Evolutionary conservation across 2,329 filamentous ascomycete genomes (phyloP).

Genomic region (Pseudogymnoascus sp.): DNA sequence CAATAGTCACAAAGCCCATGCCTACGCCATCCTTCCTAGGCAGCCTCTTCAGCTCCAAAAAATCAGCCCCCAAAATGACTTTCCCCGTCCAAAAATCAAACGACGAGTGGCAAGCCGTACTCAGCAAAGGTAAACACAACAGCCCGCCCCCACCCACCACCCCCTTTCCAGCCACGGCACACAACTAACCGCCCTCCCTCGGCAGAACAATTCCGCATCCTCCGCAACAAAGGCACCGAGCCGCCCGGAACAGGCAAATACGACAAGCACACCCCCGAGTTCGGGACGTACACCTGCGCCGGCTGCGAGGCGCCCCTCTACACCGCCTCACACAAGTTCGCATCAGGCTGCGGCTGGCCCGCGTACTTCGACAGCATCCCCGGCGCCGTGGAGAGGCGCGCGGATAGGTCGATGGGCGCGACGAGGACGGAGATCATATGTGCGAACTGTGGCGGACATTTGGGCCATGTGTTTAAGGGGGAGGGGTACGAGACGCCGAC

Average conservation of each 20-base stretch:
- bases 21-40: constrained; percentile 72
- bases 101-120: constrained; percentile 81
- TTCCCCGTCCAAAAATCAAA: constrained; percentile 76
- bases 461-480: constrained; percentile 88
- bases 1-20: constrained; percentile 52
- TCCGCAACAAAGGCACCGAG: constrained; percentile 90
- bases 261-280: constrained; percentile 72
- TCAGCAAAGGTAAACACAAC: constrained; percentile 56
- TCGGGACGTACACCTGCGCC: constrained; percentile 80
- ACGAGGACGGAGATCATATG: constrained; percentile 87
- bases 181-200: not conserved
- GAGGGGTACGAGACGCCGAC: constrained; percentile 79
- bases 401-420: constrained; percentile 75
- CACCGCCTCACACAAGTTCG: constrained; percentile 90
- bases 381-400: constrained; percentile 76
- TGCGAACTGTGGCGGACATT: constrained; percentile 84
- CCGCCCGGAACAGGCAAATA: constrained; percentile 70
- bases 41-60: constrained; percentile 59
- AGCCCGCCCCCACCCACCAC: not conserved
- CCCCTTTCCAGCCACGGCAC: not conserved
- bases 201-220: constrained; percentile 90
- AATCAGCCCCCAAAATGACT: constrained; percentile 52
- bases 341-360: constrained; percentile 93
- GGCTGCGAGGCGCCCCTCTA: constrained; percentile 85
- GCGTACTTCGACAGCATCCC: constrained; percentile 96